Evolutionary conservation across 2,329 filamentous ascomycete species (phyloP).

Genomic region (Pseudomassariella vexata): DNA sequence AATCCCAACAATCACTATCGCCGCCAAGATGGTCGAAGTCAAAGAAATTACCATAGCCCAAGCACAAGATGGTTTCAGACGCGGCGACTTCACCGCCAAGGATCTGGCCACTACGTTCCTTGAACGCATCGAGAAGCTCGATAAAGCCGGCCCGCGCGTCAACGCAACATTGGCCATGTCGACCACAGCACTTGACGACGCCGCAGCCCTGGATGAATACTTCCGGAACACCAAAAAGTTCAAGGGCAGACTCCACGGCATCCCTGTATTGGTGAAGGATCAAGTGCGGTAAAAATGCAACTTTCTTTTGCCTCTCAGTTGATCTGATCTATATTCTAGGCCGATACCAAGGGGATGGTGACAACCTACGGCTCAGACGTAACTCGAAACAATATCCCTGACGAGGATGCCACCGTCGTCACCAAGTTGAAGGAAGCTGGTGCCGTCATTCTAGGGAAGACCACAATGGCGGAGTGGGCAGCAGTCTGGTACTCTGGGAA

Average conservation of each 20-base stretch:
- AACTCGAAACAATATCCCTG: slow-evolving; percentile 9
- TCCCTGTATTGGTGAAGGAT: slow-evolving; percentile 15
- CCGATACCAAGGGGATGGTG: slow-evolving; percentile 14
- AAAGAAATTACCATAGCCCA: slow-evolving; percentile 13
- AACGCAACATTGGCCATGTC: slow-evolving; percentile 14
- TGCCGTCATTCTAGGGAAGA: slow-evolving; percentile 17
- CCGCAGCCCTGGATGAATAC: slow-evolving; percentile 10
- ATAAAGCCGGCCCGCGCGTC: slow-evolving; percentile 13
- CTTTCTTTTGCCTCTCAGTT: no score
- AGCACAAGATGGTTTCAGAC: slow-evolving; percentile 12
- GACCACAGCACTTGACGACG: slow-evolving; percentile 12
- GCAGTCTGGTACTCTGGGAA: slow-evolving; percentile 13
- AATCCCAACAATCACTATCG: no score
- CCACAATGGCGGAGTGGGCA: slow-evolving; percentile 15
- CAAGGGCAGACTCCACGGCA: slow-evolving; percentile 14
- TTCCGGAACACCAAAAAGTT: slow-evolving; percentile 9
- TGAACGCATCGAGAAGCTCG: slow-evolving; percentile 12
- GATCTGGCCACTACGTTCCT: slow-evolving; percentile 9
- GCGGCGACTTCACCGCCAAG: slow-evolving; percentile 9
- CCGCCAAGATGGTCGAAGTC: slow-evolving; percentile 9
- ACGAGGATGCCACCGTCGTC: slow-evolving; percentile 13
- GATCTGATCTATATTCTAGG: slow-evolving; percentile 4
- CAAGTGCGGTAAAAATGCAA: slow-evolving; percentile 8
- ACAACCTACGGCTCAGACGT: slow-evolving; percentile 13
- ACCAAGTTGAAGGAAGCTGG: slow-evolving; percentile 12